Base-by-base conservation (phyloP, 2,329 filamentous ascomycete species). In the Aureobasidium uvarum region DNA sequence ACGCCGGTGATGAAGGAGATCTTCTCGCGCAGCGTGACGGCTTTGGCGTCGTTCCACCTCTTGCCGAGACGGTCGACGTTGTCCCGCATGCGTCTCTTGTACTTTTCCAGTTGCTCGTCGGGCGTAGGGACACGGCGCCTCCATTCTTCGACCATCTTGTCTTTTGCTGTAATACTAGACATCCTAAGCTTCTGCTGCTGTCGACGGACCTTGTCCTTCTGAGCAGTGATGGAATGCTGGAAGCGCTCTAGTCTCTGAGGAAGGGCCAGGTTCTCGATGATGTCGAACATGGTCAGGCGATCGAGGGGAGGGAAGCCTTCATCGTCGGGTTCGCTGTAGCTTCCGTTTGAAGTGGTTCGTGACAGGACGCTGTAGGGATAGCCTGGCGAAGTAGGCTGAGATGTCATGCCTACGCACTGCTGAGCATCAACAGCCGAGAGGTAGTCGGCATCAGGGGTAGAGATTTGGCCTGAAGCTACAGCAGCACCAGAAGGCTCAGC, bases 1-100 rank as follows among this genome's bases (percentile, higher is more conserved):
- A 97, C 93, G 72, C 92, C 95, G 67, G 88, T 94, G 68, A 99
- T 97, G 77, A 99, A 99, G 6, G 94, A 93, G 56, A 96, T 81
- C 83, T 99, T 99, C 80, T 99, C 95, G 66, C 93, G 88, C 58
- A 91, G 78, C 1, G 92, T 97, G 71, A 99, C 92, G 10, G 87
- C 88, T 72, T 92, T 92, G 20, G 90, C 91, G 74, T 96, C 90
- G 74, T 91, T 95, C 93, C 94, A 99, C 73, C 87, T 87, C 70
- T 84, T 86, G 67, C 89, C 89, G 39, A 98, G 83, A 70, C 91
- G 90, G 72, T 97, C 93, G n/a, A 98, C 92, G 58, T 89, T 92
- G 58, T 85, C 84, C 70, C 89, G 89, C 92, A 98, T 95, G 66
- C 90, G 90, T 76, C 87, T 89, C 71, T 89, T 86, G 77, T 98